These are phyloP conservation scores for Coemansia sp. DNA, from an alignment of 192 early-diverging fungal species.

Conservation along the genomic window DNA sequence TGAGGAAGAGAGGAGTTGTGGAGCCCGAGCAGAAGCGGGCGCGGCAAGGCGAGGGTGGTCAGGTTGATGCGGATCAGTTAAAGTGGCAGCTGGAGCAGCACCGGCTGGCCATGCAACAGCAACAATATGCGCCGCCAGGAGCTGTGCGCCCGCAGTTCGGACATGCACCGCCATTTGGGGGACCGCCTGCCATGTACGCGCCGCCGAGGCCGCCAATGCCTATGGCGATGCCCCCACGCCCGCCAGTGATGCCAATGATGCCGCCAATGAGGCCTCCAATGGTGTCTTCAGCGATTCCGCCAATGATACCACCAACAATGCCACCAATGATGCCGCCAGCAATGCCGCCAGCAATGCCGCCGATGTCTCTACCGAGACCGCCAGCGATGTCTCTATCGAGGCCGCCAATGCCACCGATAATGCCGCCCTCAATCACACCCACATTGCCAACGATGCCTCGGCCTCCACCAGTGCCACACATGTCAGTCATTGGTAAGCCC, in stretches of 20 bases:
- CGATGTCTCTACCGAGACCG: background rate
- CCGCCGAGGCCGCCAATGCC: background rate
- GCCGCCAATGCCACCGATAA: background rate
- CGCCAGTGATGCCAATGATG: too few relatives aligned
- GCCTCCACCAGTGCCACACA: background rate
- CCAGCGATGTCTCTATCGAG: background rate
- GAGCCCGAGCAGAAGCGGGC: conserved; percentile 50
- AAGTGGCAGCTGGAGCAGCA: conserved; percentile 54
- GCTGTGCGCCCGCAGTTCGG: conserved; percentile 1
- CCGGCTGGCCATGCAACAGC: conserved; percentile 48
- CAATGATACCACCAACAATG: background rate
- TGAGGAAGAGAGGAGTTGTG: conserved; percentile 46
- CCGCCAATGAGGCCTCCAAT: background rate
- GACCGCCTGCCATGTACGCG: background rate
- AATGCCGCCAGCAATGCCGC: background rate
- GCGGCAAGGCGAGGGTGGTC: conserved; percentile 23
- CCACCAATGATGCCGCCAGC: background rate
- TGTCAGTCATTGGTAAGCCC: conserved; percentile 10
- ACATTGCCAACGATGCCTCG: background rate
- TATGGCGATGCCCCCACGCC: background rate
- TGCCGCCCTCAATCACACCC: background rate
- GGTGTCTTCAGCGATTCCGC: background rate
- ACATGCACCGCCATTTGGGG: background rate
- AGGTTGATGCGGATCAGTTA: conserved; percentile 46
- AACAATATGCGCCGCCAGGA: background rate